phyloP scores from a whole-genome alignment of 257 asterid genomes.

The Solanum ahanhuiri region DNA sequence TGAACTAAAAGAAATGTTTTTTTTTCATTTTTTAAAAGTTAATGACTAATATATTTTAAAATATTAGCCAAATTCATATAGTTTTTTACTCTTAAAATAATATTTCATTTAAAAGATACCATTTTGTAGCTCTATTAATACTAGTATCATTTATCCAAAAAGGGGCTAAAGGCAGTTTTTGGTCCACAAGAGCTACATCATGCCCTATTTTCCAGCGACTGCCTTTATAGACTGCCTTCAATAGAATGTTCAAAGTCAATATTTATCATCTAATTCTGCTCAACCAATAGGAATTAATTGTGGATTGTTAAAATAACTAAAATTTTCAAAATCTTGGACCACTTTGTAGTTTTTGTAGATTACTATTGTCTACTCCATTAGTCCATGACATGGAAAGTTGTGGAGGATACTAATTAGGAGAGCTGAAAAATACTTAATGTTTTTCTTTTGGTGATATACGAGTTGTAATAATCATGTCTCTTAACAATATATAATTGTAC shows the following conservation, averaged over 20 bases:
- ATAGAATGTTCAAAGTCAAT: neutral
- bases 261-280: neutral
- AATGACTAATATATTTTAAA: no score
- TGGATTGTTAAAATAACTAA: neutral
- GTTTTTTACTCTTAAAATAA: no score
- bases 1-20: no score
- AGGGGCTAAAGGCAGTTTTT: neutral
- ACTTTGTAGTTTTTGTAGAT: neutral
- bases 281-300: neutral
- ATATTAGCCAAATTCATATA: no score
- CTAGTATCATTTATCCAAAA: neutral
- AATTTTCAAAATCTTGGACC: neutral
- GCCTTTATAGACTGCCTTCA: neutral
- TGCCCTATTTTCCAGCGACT: neutral
- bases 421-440: fast-evolving
- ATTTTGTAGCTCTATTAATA: neutral
- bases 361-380: neutral
- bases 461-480: neutral
- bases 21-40: neutral
- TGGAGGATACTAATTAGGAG: neutral
- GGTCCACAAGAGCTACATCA: neutral
- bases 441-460: no score
- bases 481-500: neutral
- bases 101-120: no score
- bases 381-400: no score